A percentile compares a stretch with the other conserved stretches of the same genome.
Conservation (phyloP, 2,329 filamentous ascomycete genomes). For the Fusarium ambrosium region DNA sequence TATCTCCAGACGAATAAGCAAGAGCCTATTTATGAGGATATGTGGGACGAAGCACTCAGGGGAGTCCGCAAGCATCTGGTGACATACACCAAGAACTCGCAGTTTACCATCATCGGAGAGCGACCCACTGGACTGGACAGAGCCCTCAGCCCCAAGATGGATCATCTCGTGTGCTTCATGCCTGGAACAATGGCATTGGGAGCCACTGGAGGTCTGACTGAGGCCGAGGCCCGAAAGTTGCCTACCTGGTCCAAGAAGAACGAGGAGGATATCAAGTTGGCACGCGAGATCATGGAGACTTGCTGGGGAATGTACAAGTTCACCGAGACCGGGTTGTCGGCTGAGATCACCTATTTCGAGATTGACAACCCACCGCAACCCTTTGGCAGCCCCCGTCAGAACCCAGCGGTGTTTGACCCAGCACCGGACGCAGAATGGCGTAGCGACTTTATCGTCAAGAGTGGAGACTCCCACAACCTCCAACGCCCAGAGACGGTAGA, state of each 20-base stretch:
- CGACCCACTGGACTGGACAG: slow-evolving; percentile 79
- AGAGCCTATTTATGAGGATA: slow-evolving; percentile 87
- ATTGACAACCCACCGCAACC: slow-evolving; percentile 75
- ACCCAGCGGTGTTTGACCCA: slow-evolving; percentile 65
- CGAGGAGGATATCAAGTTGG: slow-evolving; percentile 88
- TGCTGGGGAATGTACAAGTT: slow-evolving; percentile 98
- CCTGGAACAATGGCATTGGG: slow-evolving; percentile 94
- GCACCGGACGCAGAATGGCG: slow-evolving; percentile 75
- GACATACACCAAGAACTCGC: slow-evolving; percentile 84
- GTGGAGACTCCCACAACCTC: slow-evolving; percentile 90
- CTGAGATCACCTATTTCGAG: slow-evolving; percentile 94
- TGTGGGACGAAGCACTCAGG: slow-evolving; percentile 90
- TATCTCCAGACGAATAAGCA: slow-evolving; percentile 92
- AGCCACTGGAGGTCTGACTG: slow-evolving; percentile 82
- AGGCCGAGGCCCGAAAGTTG: slow-evolving; percentile 80
- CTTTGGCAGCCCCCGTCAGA: slow-evolving; percentile 65
- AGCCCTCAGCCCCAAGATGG: slow-evolving; percentile 88
- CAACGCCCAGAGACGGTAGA: slow-evolving; percentile 98
- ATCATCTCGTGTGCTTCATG: slow-evolving; percentile 97
- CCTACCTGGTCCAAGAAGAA: slow-evolving; percentile 81
- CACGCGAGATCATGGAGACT: slow-evolving; percentile 92
- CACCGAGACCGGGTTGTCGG: slow-evolving; percentile 90
- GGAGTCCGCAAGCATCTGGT: slow-evolving; percentile 94
- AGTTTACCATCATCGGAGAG: slow-evolving; percentile 92
- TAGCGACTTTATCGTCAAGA: slow-evolving; percentile 83